A percentile compares a stretch with the other conserved stretches of the same genome.
Evolutionary conservation across 495 filamentous ascomycete genomes (phyloP).

Genomic region (Xylaria flabelliformis): DNA sequence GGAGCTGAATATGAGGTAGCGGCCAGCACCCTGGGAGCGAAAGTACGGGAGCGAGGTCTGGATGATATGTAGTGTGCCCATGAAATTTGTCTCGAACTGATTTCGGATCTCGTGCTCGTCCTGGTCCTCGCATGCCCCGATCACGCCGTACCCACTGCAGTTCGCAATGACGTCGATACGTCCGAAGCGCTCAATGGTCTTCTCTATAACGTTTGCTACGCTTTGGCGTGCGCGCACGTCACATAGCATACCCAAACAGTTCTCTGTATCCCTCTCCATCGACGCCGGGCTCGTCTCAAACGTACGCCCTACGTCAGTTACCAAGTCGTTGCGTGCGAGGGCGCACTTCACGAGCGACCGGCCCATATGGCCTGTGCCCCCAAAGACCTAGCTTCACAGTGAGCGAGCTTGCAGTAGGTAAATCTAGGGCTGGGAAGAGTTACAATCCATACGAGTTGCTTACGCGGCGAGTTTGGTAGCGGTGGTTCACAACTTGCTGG

Average conservation of each 20-base stretch:
- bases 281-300: slow-evolving; percentile 76
- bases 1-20: slow-evolving; percentile 93
- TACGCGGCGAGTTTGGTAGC: slow-evolving; percentile 70
- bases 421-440: slow-evolving; percentile 29
- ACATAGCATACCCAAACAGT: slow-evolving; percentile 81
- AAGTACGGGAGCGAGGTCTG: slow-evolving; percentile 91
- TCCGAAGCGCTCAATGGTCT: slow-evolving; percentile 74
- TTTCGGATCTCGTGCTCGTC: slow-evolving; percentile 93
- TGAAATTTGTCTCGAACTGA: slow-evolving; percentile 97
- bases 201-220: slow-evolving; percentile 72
- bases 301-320: slow-evolving; percentile 85
- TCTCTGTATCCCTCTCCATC: slow-evolving; percentile 71
- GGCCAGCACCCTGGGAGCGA: slow-evolving; percentile 71
- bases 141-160: slow-evolving; percentile 90
- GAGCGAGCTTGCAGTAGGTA: slow-evolving; percentile 20
- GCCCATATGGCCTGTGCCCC: slow-evolving; percentile 94
- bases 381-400: slow-evolving; percentile 71
- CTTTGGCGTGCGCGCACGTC: slow-evolving; percentile 86
- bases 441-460: slow-evolving; percentile 84
- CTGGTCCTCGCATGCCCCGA: slow-evolving; percentile 96
- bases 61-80: slow-evolving; percentile 91
- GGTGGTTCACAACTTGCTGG: slow-evolving; percentile 83
- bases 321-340: slow-evolving; percentile 83
- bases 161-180: slow-evolving; percentile 90
- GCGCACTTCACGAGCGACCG: slow-evolving; percentile 83